Base-by-base conservation (phyloP, 169 alveolate species). In the Plasmodium reichenowi region DNA sequence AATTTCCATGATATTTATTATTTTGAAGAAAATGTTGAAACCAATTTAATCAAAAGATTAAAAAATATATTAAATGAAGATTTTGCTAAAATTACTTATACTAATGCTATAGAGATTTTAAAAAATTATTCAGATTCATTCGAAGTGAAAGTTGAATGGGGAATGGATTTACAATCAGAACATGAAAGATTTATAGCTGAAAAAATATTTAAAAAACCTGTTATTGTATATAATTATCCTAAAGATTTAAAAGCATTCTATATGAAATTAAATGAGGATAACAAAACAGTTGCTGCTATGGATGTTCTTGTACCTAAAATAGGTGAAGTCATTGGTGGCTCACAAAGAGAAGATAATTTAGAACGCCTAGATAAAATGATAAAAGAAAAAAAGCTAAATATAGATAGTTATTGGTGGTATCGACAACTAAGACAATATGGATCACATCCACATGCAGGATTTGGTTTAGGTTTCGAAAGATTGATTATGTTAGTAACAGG, bases 401-500 rank as follows among this genome's bases (percentile, higher is more conserved):
- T 73, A 32, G 92, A 93, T 54, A 96, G 93, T 68, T 97, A 97
- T 93, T 96, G 97, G 97, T 96, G 99, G 99, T 97, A 97, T 88
- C 72, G 96, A 74, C 98, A 97, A 47, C 89, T 97, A 67, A 95
- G 99, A 89, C 95, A 94, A 92, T 99, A 95, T 91, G 99, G 99
- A 54, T 93, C 99, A 10, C 97, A 97, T 48, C 99, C 99, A 12
- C 99, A 98, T 85, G 95, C 99, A 10, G 99, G 99, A 38, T 99
- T 99, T 88, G 99, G 99, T n/a, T 96, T 99, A 48, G 99, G 99
- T 20, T 98, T 98, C 92, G 99, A 98, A 96, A 95, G 99, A 72
- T 93, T 99, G 15, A 96, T 98, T 66, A 98, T 98, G 99, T 95
- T 98, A 96, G 98, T 97, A n/a, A 98, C 99, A 15, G 99, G 99